Conservation (phyloP, 2,329 filamentous ascomycete species). For the Trichophaea hybrida region DNA sequence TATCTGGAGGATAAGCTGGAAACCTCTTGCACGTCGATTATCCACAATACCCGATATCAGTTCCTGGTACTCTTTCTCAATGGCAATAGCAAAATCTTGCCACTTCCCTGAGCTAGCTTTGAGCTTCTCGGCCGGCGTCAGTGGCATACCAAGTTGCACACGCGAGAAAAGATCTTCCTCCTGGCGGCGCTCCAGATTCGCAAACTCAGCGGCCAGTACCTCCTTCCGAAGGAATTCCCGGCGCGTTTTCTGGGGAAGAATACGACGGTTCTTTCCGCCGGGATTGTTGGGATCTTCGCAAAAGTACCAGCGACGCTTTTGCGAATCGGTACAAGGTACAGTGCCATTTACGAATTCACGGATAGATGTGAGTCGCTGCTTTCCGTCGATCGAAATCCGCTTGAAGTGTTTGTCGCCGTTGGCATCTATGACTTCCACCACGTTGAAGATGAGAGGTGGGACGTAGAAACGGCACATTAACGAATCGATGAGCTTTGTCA, state of each 20-base stretch:
- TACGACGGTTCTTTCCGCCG: slow-evolving; percentile 25
- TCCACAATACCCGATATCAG: slow-evolving; percentile 31
- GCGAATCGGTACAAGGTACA: slow-evolving; percentile 34
- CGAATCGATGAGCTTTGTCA: slow-evolving; percentile 25
- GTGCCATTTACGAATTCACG: slow-evolving; percentile 35
- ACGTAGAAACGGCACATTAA: slow-evolving; percentile 32
- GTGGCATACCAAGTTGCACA: slow-evolving; percentile 36
- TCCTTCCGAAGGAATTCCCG: slow-evolving; percentile 32
- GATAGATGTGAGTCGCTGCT: slow-evolving; percentile 37
- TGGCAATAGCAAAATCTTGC: slow-evolving; percentile 34
- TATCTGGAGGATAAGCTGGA: slow-evolving; percentile 30
- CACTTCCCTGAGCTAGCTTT: slow-evolving; percentile 35
- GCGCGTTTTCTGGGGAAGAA: slow-evolving; percentile 31
- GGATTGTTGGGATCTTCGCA: slow-evolving; percentile 3
- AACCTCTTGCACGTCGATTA: slow-evolving; percentile 29
- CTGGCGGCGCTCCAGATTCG: slow-evolving; percentile 31
- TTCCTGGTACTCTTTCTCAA: slow-evolving; percentile 33
- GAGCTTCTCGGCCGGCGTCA: slow-evolving; percentile 37
- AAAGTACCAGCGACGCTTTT: slow-evolving; percentile 33
- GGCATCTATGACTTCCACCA: slow-evolving; percentile 19
- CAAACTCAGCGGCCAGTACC: slow-evolving; percentile 35
- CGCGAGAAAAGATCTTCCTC: slow-evolving; percentile 38
- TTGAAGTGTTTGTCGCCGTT: slow-evolving; percentile 22
- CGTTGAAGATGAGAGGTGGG: slow-evolving; percentile 38
- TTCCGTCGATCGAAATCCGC: slow-evolving; percentile 36